Conservation (phyloP, 2,329 filamentous ascomycete genomes). For the Dichotomopilus funicola region DNA sequence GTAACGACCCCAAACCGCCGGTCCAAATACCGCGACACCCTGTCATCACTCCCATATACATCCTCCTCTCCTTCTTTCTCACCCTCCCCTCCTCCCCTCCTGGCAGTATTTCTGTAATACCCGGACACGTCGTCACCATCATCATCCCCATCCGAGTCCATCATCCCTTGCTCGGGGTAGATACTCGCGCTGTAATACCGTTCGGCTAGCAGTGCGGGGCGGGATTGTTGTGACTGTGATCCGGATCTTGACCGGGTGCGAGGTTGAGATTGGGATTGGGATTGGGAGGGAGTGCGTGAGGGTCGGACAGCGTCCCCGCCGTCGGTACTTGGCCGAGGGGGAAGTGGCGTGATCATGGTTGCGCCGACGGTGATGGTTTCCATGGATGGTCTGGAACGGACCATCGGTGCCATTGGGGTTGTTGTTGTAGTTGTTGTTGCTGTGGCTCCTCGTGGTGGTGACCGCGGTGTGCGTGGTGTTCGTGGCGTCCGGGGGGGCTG, state of each 20-base stretch:
- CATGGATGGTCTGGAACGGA: constrained; percentile 6
- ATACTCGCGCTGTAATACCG: constrained; percentile 26
- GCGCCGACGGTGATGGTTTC: constrained; percentile 11
- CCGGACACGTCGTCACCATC: constrained; percentile 20
- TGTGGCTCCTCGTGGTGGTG: neutral
- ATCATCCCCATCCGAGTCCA: constrained; percentile 21
- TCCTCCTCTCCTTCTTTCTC: constrained; percentile 10
- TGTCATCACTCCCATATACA: constrained; percentile 24
- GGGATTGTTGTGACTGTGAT: too few relatives aligned
- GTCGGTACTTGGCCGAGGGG: constrained; percentile 10
- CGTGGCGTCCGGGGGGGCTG: neutral
- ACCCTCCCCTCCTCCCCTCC: constrained; percentile 10
- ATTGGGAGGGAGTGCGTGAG: neutral
- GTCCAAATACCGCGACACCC: constrained; percentile 25
- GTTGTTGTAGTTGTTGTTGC: neutral
- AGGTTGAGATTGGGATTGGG: too few relatives aligned
- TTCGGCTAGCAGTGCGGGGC: constrained; percentile 9
- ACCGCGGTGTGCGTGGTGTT: neutral
- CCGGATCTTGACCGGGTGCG: too few relatives aligned
- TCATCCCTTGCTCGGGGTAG: constrained; percentile 19
- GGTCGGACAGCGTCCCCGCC: constrained; percentile 9
- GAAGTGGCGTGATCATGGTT: constrained; percentile 1
- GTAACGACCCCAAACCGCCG: constrained; percentile 24
- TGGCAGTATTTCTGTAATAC: too few relatives aligned
- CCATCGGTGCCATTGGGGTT: neutral